Evolutionary conservation across 2,329 filamentous ascomycete genomes (phyloP), one percentile per base, ranked within the genome.

Genomic region (Claviceps cyperi): DNA sequence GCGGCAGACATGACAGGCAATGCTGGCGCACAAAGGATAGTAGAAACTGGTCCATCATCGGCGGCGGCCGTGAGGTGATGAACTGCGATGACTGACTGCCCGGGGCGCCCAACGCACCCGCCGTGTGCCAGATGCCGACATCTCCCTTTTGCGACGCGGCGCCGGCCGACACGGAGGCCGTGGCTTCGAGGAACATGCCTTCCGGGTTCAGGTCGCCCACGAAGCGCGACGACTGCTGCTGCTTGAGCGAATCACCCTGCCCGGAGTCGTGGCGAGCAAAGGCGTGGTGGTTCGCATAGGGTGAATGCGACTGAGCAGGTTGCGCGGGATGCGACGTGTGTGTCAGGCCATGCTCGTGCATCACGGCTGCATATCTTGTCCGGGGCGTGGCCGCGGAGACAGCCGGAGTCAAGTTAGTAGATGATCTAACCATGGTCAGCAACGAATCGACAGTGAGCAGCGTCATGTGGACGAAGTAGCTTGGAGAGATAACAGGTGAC

Each of bases 191-290:
- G 50, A 81, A 77, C 59, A 80, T 74, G 51, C 73, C 73, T 58
- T 80, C 77, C 2, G 77, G 78, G 54, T 78, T 81, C 28, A 79
- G 57, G 56, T 80, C 77, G 17, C 77, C 76, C 38, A 80, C 72
- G 50, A 79, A 80, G 6, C 77, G 72, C 1, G 66, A 67, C 0
- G 65, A 64, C 39, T 60, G 59, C 9, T 51, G 51, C 28, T 32
- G 51, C 28, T 46, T 43, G 46, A 41, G 49, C 3, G 36, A 13
- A 43, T 49, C 41, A 17, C n/a, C 40, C 8, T 48, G 47, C 24
- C 22, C 38, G 8, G 47, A 43, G 17, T 43, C 40, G 4, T 4
- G 41, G 14, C 24, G 39, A 28, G 19, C 19, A 4, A 41, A 32
- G 28, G 17, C 11, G 38, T 4, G 13, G 17, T 17, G 51, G 4